Evolutionary conservation across 176 grass and related monocot genomes (phyloP).

Genomic region (Rhipidocladum racemiflorum): DNA sequence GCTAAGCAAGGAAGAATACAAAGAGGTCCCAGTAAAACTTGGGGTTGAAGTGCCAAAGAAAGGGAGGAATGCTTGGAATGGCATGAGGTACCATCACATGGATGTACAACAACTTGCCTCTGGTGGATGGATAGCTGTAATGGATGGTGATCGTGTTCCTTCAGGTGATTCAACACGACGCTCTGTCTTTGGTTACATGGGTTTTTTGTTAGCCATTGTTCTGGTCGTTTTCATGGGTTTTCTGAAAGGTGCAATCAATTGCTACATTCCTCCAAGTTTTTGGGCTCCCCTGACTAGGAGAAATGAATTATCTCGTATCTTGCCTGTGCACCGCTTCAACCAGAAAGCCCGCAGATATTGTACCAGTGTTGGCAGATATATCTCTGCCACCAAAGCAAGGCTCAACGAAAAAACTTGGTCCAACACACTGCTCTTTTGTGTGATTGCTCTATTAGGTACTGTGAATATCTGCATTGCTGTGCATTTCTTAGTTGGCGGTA

Average conservation of each 20-base stretch:
- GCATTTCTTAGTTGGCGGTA: conserved; percentile 73
- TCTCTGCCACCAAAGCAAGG: conserved; percentile 58
- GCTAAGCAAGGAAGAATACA: conserved; percentile 84
- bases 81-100: conserved; percentile 93
- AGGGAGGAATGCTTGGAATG: conserved; percentile 96
- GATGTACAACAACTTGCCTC: conserved; percentile 71
- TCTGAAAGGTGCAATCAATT: conserved; percentile 60
- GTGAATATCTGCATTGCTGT: conserved; percentile 72
- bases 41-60: conserved; percentile 76
- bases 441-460: conserved; percentile 52
- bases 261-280: conserved; percentile 44
- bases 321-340: conserved; percentile 66
- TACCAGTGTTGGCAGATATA: conserved; percentile 49
- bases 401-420: conserved; percentile 70
- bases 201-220: conserved; percentile 37
- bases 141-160: conserved; percentile 95
- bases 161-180: conserved; percentile 76
- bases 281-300: conserved; percentile 49
- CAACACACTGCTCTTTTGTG: conserved; percentile 58
- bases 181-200: conserved; percentile 59
- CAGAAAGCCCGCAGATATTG: conserved; percentile 63
- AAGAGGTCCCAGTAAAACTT: conserved; percentile 70
- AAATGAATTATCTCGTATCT: conserved; percentile 42
- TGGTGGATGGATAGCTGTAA: conserved; percentile 87
- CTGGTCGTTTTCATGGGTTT: conserved; percentile 64